These are phyloP conservation scores for Monilinia vaccinii-corymbosi DNA, from an alignment of 2,329 filamentous ascomycete species.

Conservation along the genomic window DNA sequence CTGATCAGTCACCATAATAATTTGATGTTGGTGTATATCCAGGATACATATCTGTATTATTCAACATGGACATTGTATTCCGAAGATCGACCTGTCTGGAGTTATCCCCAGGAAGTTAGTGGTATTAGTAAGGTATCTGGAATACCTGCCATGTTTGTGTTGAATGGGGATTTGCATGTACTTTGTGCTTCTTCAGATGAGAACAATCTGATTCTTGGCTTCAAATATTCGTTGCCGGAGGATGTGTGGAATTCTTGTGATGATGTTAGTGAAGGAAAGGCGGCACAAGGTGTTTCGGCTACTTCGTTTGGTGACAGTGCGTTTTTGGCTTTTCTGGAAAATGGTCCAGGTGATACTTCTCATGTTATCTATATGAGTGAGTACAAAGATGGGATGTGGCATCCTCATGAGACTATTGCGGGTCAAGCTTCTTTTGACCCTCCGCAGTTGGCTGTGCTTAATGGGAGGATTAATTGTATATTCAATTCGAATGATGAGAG, in stretches of 20 bases:
- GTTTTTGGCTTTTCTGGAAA: slow-evolving; percentile 26
- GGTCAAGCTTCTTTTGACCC: slow-evolving; percentile 18
- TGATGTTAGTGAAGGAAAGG: slow-evolving; percentile 30
- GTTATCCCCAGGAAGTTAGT: slow-evolving; percentile 19
- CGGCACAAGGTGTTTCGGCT: slow-evolving; percentile 29
- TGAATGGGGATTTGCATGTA: slow-evolving; percentile 28
- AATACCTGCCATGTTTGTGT: slow-evolving; percentile 30
- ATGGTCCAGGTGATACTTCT: slow-evolving; percentile 18
- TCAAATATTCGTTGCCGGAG: slow-evolving; percentile 26
- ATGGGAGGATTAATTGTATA: slow-evolving; percentile 30
- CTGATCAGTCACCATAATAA: slow-evolving; percentile 31
- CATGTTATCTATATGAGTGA: slow-evolving; percentile 20
- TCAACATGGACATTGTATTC: slow-evolving; percentile 23
- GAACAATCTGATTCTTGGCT: slow-evolving; percentile 27
- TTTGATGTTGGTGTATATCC: slow-evolving; percentile 29
- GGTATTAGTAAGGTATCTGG: slow-evolving; percentile 21
- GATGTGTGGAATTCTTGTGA: slow-evolving; percentile 27
- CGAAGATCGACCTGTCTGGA: slow-evolving; percentile 17
- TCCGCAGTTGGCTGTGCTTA: slow-evolving; percentile 23
- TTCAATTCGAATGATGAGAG: slow-evolving; percentile 27
- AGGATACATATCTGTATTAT: slow-evolving; percentile 24
- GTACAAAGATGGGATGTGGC: slow-evolving; percentile 20
- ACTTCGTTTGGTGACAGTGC: slow-evolving; percentile 30
- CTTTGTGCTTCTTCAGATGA: slow-evolving; percentile 26
- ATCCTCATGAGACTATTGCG: slow-evolving; percentile 17